phyloP scores from a whole-genome alignment of 73 alveolate genomes.

The Uronychia binucleata region DNA sequence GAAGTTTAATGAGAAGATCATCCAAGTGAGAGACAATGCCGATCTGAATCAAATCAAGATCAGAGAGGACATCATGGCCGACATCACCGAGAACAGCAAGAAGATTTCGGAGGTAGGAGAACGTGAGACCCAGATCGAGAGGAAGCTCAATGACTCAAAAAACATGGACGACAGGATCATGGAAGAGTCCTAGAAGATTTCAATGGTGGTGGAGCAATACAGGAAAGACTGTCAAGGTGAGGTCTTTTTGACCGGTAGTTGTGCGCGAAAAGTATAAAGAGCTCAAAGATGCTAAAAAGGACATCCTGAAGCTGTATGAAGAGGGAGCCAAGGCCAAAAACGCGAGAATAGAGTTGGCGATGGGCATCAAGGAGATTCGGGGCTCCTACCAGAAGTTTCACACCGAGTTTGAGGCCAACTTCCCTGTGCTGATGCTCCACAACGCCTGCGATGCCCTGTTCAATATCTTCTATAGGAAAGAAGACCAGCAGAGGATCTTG shows the following conservation, averaged over 20 bases:
- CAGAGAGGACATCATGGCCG: background rate
- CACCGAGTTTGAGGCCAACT: background rate
- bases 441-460: background rate
- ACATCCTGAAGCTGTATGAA: background rate
- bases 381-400: background rate
- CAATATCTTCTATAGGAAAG: background rate
- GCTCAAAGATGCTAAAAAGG: background rate
- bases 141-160: background rate
- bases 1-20: background rate
- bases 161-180: background rate
- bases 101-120: background rate
- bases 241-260: background rate
- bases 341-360: background rate
- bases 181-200: background rate
- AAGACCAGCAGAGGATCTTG: background rate
- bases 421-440: background rate
- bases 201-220: background rate
- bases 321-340: background rate
- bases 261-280: background rate
- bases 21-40: background rate
- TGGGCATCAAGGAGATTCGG: background rate
- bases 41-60: background rate
- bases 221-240: background rate
- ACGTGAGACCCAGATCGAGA: background rate
- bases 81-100: background rate